Evolutionary conservation across 768 basidiomycete genomes (phyloP).

Genomic region (Kockovaella imperatae): DNA sequence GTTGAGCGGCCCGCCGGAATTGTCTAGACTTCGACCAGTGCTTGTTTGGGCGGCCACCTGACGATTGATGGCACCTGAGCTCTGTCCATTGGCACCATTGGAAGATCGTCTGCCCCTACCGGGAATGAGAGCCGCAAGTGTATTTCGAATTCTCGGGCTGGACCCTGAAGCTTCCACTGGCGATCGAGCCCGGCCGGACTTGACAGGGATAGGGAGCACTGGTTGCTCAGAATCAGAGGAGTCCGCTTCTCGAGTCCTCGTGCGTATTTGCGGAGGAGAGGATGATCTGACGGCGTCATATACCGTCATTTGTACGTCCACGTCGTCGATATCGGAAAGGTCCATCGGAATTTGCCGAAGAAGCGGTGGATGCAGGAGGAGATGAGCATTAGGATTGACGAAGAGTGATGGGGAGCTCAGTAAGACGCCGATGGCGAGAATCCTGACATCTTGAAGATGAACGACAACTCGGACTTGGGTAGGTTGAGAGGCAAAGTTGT

Average conservation of each 20-base stretch:
- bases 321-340: neutral
- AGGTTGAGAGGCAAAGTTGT: slow-evolving; percentile 33
- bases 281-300: neutral
- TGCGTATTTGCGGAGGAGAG: too few species aligned
- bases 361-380: slow-evolving; percentile 38
- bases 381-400: slow-evolving; percentile 42
- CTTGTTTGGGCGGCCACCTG: neutral
- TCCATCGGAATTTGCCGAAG: slow-evolving; percentile 4
- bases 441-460: slow-evolving; percentile 37
- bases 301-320: neutral
- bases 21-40: too few species aligned
- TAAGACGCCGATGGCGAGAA: slow-evolving; percentile 36
- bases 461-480: slow-evolving; percentile 31
- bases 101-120: slow-evolving; percentile 10
- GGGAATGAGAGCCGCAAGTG: slow-evolving; percentile 12
- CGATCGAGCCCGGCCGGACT: too few species aligned
- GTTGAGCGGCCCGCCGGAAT: too few species aligned
- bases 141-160: slow-evolving; percentile 4
- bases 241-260: neutral
- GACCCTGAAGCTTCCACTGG: slow-evolving; percentile 4
- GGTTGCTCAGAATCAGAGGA: slow-evolving; percentile 3
- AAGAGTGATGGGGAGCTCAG: slow-evolving; percentile 28
- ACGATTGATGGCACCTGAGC: neutral
- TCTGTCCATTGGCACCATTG: neutral
- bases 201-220: too few species aligned